Percentiles rank a stretch among this genome's conserved stretches.
These are phyloP conservation scores for Durusdinium trenchii DNA, from an alignment of 73 alveolate genomes.

Conservation along the genomic window DNA sequence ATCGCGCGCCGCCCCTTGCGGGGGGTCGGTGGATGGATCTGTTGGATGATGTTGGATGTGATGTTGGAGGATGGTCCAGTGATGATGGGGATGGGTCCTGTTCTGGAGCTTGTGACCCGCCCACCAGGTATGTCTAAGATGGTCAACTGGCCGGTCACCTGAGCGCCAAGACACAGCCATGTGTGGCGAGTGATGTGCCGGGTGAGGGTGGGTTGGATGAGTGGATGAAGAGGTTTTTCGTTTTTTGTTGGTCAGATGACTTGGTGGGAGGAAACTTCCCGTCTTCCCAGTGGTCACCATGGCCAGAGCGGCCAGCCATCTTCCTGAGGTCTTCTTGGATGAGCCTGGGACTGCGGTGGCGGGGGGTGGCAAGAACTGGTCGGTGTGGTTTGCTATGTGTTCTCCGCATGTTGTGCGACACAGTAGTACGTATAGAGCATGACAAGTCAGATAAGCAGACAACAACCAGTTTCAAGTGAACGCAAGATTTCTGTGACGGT, in stretches of 20 bases:
- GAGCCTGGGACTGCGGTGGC: too few species aligned
- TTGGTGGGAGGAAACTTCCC: too few species aligned
- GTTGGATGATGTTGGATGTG: background rate
- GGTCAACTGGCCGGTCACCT: background rate
- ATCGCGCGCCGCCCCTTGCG: background rate
- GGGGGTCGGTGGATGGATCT: background rate
- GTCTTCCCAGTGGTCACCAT: too few species aligned
- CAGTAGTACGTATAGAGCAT: too few species aligned
- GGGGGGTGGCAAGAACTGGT: too few species aligned
- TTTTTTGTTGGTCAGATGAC: background rate
- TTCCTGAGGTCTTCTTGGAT: too few species aligned
- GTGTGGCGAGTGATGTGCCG: background rate
- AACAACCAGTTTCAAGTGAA: too few species aligned
- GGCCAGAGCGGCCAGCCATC: too few species aligned
- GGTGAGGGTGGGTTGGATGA: background rate
- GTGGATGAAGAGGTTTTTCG: background rate
- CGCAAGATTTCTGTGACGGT: too few species aligned
- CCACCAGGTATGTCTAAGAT: background rate
- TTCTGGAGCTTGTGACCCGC: background rate
- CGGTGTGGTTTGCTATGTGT: too few species aligned
- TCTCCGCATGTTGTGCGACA: too few species aligned
- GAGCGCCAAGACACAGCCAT: background rate
- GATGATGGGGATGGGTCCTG: background rate
- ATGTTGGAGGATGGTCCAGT: background rate
- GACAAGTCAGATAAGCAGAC: too few species aligned